These are phyloP conservation scores for Aspergillus niger DNA, from an alignment of 2,329 filamentous ascomycete species.

Conservation along the genomic window DNA sequence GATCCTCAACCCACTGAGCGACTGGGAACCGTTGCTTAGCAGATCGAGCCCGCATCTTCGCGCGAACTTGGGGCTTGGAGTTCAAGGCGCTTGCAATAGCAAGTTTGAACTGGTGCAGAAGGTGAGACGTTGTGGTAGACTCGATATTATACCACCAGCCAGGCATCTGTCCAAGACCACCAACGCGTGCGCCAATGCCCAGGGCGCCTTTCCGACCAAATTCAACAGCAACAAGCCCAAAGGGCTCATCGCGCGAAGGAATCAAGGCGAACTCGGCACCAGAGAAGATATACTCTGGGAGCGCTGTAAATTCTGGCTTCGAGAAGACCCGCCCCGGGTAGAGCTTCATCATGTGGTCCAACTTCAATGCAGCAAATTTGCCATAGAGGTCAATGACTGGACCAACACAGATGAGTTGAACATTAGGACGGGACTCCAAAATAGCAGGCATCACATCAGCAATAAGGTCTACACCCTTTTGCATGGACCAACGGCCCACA, in stretches of 20 bases:
- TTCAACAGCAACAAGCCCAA: conserved; percentile 68
- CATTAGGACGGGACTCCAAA: conserved; percentile 60
- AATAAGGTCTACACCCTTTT: conserved; percentile 69
- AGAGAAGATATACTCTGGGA: conserved; percentile 68
- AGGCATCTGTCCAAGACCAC: conserved; percentile 70
- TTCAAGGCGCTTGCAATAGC: conserved; percentile 64
- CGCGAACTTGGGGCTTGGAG: conserved; percentile 58
- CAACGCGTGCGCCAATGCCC: conserved; percentile 66
- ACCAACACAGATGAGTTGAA: conserved; percentile 64
- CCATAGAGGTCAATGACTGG: conserved; percentile 69
- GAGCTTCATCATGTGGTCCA: conserved; percentile 64
- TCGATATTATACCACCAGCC: conserved; percentile 73
- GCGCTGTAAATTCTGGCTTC: conserved; percentile 67
- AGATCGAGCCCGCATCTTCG: conserved; percentile 65
- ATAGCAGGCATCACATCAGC: conserved; percentile 67
- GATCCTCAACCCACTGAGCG: conserved; percentile 65
- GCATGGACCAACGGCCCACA: conserved; percentile 69
- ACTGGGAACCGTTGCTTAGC: conserved; percentile 69
- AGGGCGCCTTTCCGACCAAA: conserved; percentile 69
- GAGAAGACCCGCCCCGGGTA: conserved; percentile 68
- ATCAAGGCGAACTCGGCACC: conserved; percentile 70
- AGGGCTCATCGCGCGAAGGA: conserved; percentile 69
- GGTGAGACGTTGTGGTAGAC: conserved; percentile 63
- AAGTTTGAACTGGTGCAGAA: conserved; percentile 65
- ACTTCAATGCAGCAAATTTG: conserved; percentile 67